A percentile compares a stretch with the other conserved stretches of the same genome.
These are phyloP conservation scores for Wallacemonas sp. DNA, from an alignment of 208 protist species.

Conservation along the genomic window DNA sequence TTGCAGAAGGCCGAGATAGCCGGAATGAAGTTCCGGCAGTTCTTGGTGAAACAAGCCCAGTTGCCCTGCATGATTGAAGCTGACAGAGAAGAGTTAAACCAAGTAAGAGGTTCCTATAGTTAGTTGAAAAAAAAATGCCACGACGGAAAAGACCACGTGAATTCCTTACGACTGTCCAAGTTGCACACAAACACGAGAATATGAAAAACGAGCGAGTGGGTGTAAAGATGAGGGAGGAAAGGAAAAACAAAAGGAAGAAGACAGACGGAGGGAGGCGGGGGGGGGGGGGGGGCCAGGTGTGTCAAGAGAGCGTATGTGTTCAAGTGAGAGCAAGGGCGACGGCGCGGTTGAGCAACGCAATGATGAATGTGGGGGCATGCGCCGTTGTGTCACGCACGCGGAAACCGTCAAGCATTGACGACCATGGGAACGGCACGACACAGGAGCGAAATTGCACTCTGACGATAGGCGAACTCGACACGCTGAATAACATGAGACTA, in stretches of 20 bases:
- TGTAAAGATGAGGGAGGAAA: constrained; percentile 2
- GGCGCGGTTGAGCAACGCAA: too few relatives aligned
- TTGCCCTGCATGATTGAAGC: constrained; percentile 73
- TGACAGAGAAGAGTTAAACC: constrained; percentile 1
- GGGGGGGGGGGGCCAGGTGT: too few relatives aligned
- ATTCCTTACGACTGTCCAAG: not conserved
- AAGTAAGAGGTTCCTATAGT: constrained; percentile 7
- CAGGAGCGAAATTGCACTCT: too few relatives aligned
- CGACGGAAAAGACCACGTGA: constrained; percentile 13
- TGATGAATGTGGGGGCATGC: too few relatives aligned
- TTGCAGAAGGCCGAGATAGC: constrained; percentile 59
- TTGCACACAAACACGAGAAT: not conserved
- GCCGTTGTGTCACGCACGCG: too few relatives aligned
- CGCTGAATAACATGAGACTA: too few relatives aligned
- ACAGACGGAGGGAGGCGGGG: too few relatives aligned
- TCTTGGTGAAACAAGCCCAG: constrained; percentile 78
- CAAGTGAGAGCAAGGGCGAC: too few relatives aligned
- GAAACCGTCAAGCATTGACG: too few relatives aligned
- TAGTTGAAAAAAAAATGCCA: not conserved
- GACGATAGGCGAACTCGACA: too few relatives aligned
- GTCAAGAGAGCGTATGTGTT: too few relatives aligned
- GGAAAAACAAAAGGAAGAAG: constrained; percentile 9
- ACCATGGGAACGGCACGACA: too few relatives aligned
- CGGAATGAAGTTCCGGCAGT: constrained; percentile 71
- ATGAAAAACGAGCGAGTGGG: not conserved